Percentiles rank a stretch among this genome's conserved stretches.
These are phyloP conservation scores for Tricholomella constricta DNA, from an alignment of 768 basidiomycete genomes.

Conservation along the genomic window DNA sequence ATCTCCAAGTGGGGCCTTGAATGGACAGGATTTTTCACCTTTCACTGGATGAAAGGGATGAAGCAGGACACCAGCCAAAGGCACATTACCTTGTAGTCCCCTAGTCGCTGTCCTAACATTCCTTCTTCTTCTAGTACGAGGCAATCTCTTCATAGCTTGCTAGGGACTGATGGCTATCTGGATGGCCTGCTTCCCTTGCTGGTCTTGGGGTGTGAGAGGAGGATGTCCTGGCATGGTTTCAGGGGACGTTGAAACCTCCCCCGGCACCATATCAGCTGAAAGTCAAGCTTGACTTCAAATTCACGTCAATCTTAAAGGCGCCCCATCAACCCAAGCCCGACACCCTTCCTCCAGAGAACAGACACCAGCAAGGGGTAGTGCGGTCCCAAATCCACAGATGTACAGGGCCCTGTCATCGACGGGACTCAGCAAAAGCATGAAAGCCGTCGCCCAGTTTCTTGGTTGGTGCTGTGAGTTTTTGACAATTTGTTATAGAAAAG, in stretches of 20 bases:
- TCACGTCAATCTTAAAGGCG: background rate
- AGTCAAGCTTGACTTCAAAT: background rate
- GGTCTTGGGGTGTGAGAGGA: background rate
- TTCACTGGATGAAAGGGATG: background rate
- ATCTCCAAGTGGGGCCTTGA: background rate
- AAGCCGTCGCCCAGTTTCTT: background rate
- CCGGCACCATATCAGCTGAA: background rate
- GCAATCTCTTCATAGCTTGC: background rate
- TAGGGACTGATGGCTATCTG: background rate
- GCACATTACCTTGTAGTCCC: too few relatives aligned
- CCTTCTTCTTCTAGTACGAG: background rate
- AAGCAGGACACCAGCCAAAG: background rate
- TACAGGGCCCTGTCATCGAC: background rate
- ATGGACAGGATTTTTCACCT: background rate
- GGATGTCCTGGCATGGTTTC: background rate
- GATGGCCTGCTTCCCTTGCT: background rate
- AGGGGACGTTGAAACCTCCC: background rate
- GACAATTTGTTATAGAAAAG: too few relatives aligned
- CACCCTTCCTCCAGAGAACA: background rate
- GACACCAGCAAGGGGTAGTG: background rate
- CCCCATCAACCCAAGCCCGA: background rate
- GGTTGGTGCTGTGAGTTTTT: background rate
- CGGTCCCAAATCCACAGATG: background rate
- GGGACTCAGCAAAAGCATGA: background rate
- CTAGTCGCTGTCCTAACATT: too few relatives aligned